These are phyloP conservation scores for Geosmithia morbida DNA, from an alignment of 2,329 filamentous ascomycete species.

Conservation along the genomic window DNA sequence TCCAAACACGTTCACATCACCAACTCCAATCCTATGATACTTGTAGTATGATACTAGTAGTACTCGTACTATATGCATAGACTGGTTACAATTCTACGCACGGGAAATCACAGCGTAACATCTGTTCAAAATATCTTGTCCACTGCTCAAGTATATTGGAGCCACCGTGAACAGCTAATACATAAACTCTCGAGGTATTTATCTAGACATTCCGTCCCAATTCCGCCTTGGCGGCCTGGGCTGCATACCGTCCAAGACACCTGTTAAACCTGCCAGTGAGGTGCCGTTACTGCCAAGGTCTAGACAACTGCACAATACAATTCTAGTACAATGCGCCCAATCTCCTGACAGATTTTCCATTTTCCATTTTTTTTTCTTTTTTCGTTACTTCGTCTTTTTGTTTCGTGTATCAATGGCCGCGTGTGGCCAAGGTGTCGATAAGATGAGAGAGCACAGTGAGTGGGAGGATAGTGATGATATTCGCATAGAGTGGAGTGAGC, in stretches of 20 bases:
- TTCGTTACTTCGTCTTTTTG: not conserved
- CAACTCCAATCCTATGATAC: too few species aligned
- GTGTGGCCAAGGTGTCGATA: not conserved
- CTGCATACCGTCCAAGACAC: not conserved
- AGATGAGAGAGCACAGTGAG: not conserved
- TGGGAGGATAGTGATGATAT: not conserved
- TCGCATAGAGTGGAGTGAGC: not conserved
- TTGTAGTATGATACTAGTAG: too few species aligned
- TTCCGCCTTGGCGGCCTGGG: not conserved
- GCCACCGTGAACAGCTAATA: slow-evolving; percentile 2
- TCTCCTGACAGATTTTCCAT: not conserved
- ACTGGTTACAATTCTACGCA: too few species aligned
- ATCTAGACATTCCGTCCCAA: slow-evolving; percentile 3
- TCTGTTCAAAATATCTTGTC: not conserved
- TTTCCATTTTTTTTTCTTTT: not conserved
- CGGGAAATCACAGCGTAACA: too few species aligned
- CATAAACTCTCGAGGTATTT: slow-evolving; percentile 4
- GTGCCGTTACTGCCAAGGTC: too few species aligned
- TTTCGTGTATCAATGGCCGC: not conserved
- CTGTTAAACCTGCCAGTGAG: not conserved
- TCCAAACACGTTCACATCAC: too few species aligned
- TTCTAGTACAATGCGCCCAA: not conserved
- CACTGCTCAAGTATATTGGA: slow-evolving; percentile 3
- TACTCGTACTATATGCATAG: too few species aligned
- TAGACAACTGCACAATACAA: not conserved